Base-by-base conservation (phyloP, 305 asterid species). In the Withania somnifera region DNA sequence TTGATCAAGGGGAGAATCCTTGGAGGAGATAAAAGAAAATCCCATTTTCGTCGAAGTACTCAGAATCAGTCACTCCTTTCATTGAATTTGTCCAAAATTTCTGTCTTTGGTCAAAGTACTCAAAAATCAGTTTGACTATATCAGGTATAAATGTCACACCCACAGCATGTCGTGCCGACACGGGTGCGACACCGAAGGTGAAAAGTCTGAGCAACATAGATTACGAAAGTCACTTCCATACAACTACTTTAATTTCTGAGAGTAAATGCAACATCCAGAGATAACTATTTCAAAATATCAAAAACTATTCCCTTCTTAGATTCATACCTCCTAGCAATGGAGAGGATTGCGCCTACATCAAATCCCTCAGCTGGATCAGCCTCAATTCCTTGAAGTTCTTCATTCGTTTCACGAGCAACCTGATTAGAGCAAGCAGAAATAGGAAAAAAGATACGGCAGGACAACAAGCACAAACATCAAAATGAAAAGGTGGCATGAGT, bases 391-490 rank as follows among this genome's bases (percentile, higher is more conserved):
- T 91, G 92, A 61, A 93, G 97, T 84, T 92, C 97, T 79, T 92
- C 98, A 87, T 93, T 93, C 40, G 95, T 93, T 87, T 92, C 98
- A 75, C 95, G 88, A 51, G 97, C 97, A 86, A 92, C 94, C 98
- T 93, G 77, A 83, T 84, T 26, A 80, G 86, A 40, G 71, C 11
- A 86, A 75, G 51, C 68, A 83, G 52, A 53, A 87, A 61, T 45
- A 67, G 71, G 67, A 53, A 68, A 32, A 54, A 60, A 69, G 22
- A 38, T 19, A 79, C 68, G 66, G 47, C 66, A 80, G 80, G 78
- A 38, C 28, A 84, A 68, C 69, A 77, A 71, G 82, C 81, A 82
- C 51, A 84, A 82, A 42, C 71, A 71, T 45, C 76, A 81, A 78
- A 81, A 79, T 64, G 73, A 56, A 78, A 76, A 76, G 47, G 42